Base-by-base conservation (phyloP, 2,329 filamentous ascomycete genomes). In the Aureobasidium lini region DNA sequence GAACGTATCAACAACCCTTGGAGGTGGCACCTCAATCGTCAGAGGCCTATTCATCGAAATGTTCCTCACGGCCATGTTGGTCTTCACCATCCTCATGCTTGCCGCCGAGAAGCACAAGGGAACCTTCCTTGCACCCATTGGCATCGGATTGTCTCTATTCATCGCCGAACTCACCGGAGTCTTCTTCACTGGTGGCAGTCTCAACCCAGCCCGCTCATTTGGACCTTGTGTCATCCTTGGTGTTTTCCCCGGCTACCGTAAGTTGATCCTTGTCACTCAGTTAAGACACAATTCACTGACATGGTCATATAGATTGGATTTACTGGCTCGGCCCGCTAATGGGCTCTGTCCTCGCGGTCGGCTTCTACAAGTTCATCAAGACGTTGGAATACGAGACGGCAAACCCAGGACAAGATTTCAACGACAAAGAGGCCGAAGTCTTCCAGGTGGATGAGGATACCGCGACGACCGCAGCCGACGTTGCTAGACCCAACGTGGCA, bases 341-440 rank as follows among this genome's bases (percentile, higher is more conserved):
- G 5, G 78, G 78, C 16, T 66, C 77, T 3, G 59, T 78, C 11
- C 60, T 79, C 2, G 76, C 77, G 11, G 76, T 77, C 2, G 63
- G 71, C n/a, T 77, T 80, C 65, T 80, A 80, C 66, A 73, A 74
- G 32, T 67, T 79, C 61, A 72, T 80, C 68, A 80, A 79, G 65
- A 58, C 70, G 18, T 70, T 79, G 32, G 76, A 79, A 64, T 80
- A 79, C 64, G 77, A 80, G 67, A 78, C 77, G 13, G 76, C 77
- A 47, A 79, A 78, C 62, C 77, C 77, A 2, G 74, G 73, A 43
- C 74, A 75, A 59, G 77, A 80, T 62, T 73, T 74, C 63, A 74
- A 78, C 66, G 76, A 76, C 31, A 71, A 70, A 29, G 73, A 74
- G 56, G 71, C 69, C 15, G 73, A 75, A 18, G 63, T 65, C 23